Conservation (phyloP, 345 rosid species). For the Populus euphratica region DNA sequence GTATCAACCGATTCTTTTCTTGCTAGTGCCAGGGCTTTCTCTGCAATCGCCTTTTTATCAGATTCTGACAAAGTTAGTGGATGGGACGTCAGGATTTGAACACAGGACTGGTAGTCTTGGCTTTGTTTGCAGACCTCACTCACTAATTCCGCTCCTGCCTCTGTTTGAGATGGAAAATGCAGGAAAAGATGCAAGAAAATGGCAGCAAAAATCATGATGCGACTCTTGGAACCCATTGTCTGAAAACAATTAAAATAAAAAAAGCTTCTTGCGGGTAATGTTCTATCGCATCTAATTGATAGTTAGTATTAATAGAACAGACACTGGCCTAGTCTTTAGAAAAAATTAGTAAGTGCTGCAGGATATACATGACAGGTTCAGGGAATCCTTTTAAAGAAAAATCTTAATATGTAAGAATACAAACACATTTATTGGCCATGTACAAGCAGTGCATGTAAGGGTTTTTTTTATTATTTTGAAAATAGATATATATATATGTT, state of each 20-base stretch:
- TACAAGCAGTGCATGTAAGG: no score
- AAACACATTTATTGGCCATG: background rate
- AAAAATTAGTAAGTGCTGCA: background rate
- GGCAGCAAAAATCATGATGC: background rate
- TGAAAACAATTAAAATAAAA: background rate
- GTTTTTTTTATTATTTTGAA: no score
- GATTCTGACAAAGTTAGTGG: background rate
- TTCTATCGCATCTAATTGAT: background rate
- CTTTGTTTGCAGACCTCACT: background rate
- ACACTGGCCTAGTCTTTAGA: background rate
- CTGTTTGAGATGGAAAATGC: background rate
- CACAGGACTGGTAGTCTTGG: background rate
- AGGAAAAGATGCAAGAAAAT: background rate
- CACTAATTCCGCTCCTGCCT: background rate
- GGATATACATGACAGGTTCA: background rate
- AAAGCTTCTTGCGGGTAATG: background rate
- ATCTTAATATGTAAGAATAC: background rate
- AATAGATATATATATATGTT: no score
- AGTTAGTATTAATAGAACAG: background rate
- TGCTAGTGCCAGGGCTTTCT: background rate
- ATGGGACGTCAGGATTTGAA: background rate
- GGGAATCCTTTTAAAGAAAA: background rate
- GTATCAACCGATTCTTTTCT: background rate
- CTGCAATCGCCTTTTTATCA: background rate
- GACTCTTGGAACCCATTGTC: constrained; percentile 6